These are phyloP conservation scores for Prinsepia uniflora DNA, from an alignment of 306 rosid species.

Conservation along the genomic window DNA sequence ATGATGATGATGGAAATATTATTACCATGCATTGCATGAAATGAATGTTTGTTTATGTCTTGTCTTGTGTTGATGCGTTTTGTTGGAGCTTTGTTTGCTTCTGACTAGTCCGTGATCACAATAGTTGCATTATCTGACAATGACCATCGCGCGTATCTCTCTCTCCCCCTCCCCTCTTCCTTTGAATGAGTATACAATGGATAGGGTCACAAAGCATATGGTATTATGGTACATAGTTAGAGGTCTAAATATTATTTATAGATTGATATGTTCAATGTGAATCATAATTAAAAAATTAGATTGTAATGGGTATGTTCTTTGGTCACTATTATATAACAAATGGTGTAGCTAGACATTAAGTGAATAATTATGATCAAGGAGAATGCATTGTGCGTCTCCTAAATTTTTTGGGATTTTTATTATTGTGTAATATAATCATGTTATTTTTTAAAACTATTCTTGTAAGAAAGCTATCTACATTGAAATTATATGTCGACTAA, in stretches of 20 bases:
- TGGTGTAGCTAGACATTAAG: too few species aligned
- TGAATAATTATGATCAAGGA: not conserved
- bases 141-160: not conserved
- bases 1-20: constrained; percentile 2
- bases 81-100: constrained; percentile 21
- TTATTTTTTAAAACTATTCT: too few species aligned
- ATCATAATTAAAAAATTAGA: not conserved
- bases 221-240: not conserved
- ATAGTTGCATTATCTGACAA: constrained; percentile 27
- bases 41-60: not conserved
- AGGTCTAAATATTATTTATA: not conserved
- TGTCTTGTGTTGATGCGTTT: not conserved
- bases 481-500: too few species aligned
- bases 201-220: not conserved
- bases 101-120: constrained; percentile 36
- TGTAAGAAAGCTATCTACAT: too few species aligned
- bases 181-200: not conserved
- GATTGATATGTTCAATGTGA: not conserved
- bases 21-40: too few species aligned
- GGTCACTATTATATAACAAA: too few species aligned
- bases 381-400: not conserved
- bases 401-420: too few species aligned
- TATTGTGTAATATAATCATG: too few species aligned
- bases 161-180: not conserved
- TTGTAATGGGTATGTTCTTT: not conserved